Evolutionary conservation across 495 filamentous ascomycete genomes (phyloP).

Genomic region (Penicillium psychrofluorescens): DNA sequence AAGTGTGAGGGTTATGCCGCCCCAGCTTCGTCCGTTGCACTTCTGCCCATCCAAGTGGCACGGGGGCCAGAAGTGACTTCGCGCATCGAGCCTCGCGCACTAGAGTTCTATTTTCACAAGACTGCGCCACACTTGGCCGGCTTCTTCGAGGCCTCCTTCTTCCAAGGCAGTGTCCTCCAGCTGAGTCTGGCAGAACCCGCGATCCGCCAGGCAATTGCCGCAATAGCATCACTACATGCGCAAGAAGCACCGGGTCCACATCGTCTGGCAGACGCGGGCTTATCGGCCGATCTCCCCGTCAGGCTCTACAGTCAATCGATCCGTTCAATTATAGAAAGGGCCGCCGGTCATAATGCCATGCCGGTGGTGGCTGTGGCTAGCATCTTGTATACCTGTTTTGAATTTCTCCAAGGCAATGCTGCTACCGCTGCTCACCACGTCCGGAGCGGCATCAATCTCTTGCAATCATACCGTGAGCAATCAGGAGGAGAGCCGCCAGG

Average conservation of each 20-base stretch:
- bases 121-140: constrained; percentile 49
- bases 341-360: not conserved
- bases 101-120: constrained; percentile 11
- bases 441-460: constrained; percentile 9
- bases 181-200: constrained; percentile 52
- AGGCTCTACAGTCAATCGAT: constrained; percentile 10
- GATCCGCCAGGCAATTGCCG: constrained; percentile 56
- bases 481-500: not conserved
- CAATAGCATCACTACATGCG: constrained; percentile 56
- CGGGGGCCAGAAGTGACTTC: constrained; percentile 3
- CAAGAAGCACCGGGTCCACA: not conserved
- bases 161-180: constrained; percentile 46
- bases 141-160: constrained; percentile 54
- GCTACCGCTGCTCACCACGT: constrained; percentile 8
- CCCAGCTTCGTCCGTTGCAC: not conserved
- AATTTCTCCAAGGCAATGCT: constrained; percentile 11
- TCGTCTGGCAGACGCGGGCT: not conserved
- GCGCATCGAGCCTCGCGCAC: constrained; percentile 4
- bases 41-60: not conserved
- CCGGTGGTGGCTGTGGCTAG: constrained; percentile 7
- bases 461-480: constrained; percentile 8
- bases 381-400: constrained; percentile 15
- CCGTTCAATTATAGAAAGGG: constrained; percentile 8
- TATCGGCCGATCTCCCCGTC: not conserved
- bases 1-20: constrained; percentile 25